phyloP scores from a whole-genome alignment of 1,139 yeast species.

The Petasospora rhodanensis region DNA sequence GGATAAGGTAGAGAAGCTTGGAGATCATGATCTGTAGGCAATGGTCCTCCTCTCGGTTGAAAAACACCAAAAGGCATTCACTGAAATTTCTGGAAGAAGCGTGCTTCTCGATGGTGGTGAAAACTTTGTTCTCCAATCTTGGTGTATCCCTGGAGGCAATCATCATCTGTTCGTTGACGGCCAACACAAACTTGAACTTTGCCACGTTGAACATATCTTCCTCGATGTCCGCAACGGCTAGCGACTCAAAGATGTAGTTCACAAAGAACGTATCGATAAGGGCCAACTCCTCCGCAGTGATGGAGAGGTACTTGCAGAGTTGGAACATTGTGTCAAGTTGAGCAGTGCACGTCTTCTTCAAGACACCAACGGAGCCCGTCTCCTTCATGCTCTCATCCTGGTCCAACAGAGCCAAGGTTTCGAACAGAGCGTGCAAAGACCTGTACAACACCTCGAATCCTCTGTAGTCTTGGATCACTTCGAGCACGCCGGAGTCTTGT shows the following conservation, averaged over 20 bases:
- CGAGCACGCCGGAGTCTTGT: constrained; percentile 37
- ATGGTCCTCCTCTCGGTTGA: constrained; percentile 74
- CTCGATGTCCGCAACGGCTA: constrained; percentile 36
- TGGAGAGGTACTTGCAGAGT: constrained; percentile 45
- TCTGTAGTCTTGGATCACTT: constrained; percentile 44
- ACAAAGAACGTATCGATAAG: constrained; percentile 51
- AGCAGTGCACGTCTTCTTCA: constrained; percentile 37
- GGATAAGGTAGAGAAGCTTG: constrained; percentile 69
- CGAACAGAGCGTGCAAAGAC: constrained; percentile 33
- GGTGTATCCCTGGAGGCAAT: constrained; percentile 44
- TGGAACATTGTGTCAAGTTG: constrained; percentile 51
- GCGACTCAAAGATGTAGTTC: constrained; percentile 46
- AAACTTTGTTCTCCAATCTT: constrained; percentile 41
- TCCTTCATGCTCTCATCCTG: constrained; percentile 11
- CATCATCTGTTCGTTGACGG: constrained; percentile 82
- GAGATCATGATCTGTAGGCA: constrained; percentile 74
- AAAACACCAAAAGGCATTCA: constrained; percentile 53
- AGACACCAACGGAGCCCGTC: constrained; percentile 11
- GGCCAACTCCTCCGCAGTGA: constrained; percentile 39
- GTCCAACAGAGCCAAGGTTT: constrained; percentile 13
- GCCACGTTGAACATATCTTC: constrained; percentile 66
- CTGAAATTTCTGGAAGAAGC: constrained; percentile 44
- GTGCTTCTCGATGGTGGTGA: constrained; percentile 34
- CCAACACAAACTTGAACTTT: constrained; percentile 66
- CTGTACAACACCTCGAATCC: constrained; percentile 43